A percentile compares a stretch with the other conserved stretches of the same genome.
These are phyloP conservation scores for Huiozyma naganishii DNA, from an alignment of 805 yeast species.

Conservation along the genomic window DNA sequence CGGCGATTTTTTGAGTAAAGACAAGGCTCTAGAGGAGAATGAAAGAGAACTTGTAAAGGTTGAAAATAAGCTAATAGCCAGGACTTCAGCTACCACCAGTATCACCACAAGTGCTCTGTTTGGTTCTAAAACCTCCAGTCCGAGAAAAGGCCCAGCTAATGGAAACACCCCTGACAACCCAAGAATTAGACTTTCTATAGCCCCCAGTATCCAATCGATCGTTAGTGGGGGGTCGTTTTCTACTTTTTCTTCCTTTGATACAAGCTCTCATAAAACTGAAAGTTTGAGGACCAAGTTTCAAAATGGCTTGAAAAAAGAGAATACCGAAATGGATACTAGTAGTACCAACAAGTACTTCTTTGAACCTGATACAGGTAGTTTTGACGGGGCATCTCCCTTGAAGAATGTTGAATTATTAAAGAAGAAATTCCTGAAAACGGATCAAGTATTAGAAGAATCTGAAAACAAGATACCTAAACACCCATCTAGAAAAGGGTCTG, in stretches of 20 bases:
- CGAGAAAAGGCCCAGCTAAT: constrained; percentile 5
- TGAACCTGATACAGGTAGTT: constrained; percentile 20
- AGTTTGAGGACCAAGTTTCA: constrained; percentile 9
- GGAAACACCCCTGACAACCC: neutral
- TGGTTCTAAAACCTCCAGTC: constrained; percentile 15
- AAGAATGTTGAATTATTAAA: constrained; percentile 24
- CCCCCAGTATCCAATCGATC: constrained; percentile 25
- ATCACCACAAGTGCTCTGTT: constrained; percentile 19
- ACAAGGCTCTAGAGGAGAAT: constrained; percentile 12
- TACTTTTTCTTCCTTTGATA: constrained; percentile 6
- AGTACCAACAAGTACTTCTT: constrained; percentile 19
- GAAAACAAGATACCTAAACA: neutral
- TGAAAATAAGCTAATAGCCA: constrained; percentile 6
- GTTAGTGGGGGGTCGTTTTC: constrained; percentile 14
- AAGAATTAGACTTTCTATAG: constrained; percentile 13
- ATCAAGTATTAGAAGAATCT: neutral
- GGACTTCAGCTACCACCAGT: constrained; percentile 10
- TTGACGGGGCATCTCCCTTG: constrained; percentile 24
- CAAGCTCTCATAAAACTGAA: constrained; percentile 1
- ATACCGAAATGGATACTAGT: neutral
- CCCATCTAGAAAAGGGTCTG: neutral
- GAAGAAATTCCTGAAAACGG: constrained; percentile 18
- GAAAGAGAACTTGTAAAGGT: constrained; percentile 12
- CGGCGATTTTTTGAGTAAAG: constrained; percentile 12
- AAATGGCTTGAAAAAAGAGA: neutral